A percentile compares a stretch with the other conserved stretches of the same genome.
phyloP scores from a whole-genome alignment of 108 stramenopile genomes.

The Skeletonema menzelii region DNA sequence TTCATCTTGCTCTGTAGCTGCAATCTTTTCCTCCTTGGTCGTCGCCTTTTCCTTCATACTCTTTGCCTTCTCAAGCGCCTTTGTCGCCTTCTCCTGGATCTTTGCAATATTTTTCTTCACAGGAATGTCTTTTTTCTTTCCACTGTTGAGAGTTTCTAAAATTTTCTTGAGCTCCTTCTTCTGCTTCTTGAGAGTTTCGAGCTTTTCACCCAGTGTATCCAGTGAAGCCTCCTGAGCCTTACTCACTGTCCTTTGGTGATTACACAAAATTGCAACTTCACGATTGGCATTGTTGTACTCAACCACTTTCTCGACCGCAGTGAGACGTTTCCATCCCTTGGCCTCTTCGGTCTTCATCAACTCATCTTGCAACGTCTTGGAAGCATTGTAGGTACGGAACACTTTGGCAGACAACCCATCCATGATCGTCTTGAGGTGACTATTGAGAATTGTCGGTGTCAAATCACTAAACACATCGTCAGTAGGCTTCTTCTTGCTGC shows the following conservation, averaged over 20 bases:
- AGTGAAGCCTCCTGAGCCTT: conserved; percentile 91
- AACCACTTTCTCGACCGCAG: conserved; percentile 92
- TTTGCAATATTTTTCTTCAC: conserved; percentile 74
- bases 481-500: conserved; percentile 83
- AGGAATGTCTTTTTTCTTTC: conserved; percentile 72
- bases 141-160: conserved; percentile 58
- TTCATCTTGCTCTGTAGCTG: conserved; percentile 87
- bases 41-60: conserved; percentile 91
- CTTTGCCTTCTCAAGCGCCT: conserved; percentile 84
- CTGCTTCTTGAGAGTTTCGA: conserved; percentile 88
- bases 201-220: conserved; percentile 71
- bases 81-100: conserved; percentile 57
- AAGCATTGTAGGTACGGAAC: conserved; percentile 99
- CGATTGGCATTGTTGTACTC: conserved; percentile 99
- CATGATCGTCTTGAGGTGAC: conserved; percentile 95
- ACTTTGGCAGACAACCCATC: conserved; percentile 99
- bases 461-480: conserved; percentile 97
- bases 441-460: conserved; percentile 90
- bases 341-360: conserved; percentile 79
- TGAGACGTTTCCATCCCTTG: conserved; percentile 67
- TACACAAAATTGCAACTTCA: conserved; percentile 98
- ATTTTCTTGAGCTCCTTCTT: conserved; percentile 85
- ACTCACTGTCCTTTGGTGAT: conserved; percentile 98
- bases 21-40: conserved; percentile 94
- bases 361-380: conserved; percentile 96